These are phyloP conservation scores for Cyclospora cayetanensis DNA, from an alignment of 169 alveolate species.

Conservation along the genomic window DNA sequence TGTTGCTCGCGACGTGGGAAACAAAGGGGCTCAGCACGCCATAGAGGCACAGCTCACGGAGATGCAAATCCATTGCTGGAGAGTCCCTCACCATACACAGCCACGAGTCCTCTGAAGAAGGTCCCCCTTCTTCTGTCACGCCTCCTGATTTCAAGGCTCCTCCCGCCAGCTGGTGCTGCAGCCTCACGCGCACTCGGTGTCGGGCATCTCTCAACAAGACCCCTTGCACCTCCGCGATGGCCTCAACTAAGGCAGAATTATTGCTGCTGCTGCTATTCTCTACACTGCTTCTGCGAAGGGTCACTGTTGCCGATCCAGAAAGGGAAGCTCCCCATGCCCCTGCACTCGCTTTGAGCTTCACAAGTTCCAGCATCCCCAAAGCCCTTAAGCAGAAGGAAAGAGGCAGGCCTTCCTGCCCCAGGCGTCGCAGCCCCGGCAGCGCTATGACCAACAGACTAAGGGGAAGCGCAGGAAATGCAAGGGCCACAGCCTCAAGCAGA, in stretches of 20 bases:
- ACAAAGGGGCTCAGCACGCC: not conserved
- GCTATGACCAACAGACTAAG: not conserved
- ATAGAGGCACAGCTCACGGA: not conserved
- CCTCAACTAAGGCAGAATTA: no score
- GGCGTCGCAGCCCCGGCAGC: not conserved
- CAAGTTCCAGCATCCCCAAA: not conserved
- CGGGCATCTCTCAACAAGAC: no score
- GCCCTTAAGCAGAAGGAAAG: not conserved
- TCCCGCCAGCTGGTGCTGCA: slow-evolving; percentile 12
- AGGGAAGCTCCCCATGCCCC: not conserved
- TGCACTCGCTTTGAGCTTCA: not conserved
- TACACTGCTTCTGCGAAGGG: no score
- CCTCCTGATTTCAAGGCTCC: not conserved
- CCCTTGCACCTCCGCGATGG: no score
- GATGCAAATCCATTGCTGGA: not conserved
- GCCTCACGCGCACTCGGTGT: no score
- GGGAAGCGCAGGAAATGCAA: slow-evolving; percentile 2
- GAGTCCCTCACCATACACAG: not conserved
- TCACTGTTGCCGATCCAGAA: no score
- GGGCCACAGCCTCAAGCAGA: slow-evolving; percentile 3
- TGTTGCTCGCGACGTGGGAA: not conserved
- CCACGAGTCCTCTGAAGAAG: not conserved
- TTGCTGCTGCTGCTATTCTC: no score
- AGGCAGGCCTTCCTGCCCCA: not conserved
- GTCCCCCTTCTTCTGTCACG: not conserved